Conservation (phyloP, 352 stramenopile species). For the Blastocystis sp. region DNA sequence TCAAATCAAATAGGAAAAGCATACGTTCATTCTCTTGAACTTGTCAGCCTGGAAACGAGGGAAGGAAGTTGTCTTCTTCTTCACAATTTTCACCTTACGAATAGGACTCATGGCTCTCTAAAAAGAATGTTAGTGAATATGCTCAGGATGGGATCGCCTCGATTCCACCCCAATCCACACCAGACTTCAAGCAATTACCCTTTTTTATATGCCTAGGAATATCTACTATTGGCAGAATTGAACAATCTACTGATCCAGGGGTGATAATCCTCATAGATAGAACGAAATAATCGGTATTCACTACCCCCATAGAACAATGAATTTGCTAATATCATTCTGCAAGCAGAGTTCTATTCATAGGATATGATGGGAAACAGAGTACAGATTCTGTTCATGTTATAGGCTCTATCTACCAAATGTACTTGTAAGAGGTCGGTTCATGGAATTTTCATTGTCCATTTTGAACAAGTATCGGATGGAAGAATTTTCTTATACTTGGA, state of each 20-base stretch:
- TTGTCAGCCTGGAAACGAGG: conserved; percentile 62
- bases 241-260: neutral
- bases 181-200: neutral
- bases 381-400: too few species aligned
- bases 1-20: neutral
- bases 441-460: too few species aligned
- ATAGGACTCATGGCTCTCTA: conserved; percentile 50
- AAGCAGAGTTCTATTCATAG: too few species aligned
- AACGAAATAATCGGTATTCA: too few species aligned
- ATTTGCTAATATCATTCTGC: too few species aligned
- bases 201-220: conserved; percentile 25
- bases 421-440: too few species aligned
- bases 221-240: conserved; percentile 51
- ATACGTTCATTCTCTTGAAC: conserved; percentile 64
- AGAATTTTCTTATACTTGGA: too few species aligned
- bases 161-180: neutral
- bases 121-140: neutral
- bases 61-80: conserved; percentile 59
- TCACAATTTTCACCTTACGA: conserved; percentile 61
- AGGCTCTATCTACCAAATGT: too few species aligned
- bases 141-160: neutral
- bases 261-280: too few species aligned
- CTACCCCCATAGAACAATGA: too few species aligned
- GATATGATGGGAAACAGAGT: too few species aligned
- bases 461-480: too few species aligned